Base-by-base conservation (phyloP, 192 early-diverging fungal species). In the Rhizoclosmatium globosum region DNA sequence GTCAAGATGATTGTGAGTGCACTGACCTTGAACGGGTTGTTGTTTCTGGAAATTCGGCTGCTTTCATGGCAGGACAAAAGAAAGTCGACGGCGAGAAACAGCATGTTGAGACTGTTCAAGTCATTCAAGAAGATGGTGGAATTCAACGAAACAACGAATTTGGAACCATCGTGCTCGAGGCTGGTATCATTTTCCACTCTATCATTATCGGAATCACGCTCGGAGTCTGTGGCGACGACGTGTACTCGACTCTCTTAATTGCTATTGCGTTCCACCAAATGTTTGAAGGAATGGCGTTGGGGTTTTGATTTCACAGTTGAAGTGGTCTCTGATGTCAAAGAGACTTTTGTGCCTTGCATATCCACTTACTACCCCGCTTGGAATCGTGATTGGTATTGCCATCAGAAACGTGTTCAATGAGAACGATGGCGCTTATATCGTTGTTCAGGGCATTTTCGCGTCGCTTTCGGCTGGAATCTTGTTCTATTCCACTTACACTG, bases 321-420 rank as follows among this genome's bases (percentile, higher is more conserved):
- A 65, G 17, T n/a, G 71, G 17, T 64, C 58, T 41, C n/a, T 61
- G 2, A 13, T 46, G 7, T 31, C 59, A 6, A 48, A 60, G 47
- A 6, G 68, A 45, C 59, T 79, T n/a, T 43, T 79, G 67, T 59
- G 68, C 42, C 56, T 86, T 4, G 70, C 91, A 39, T 94, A 92
- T 80, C 88, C 91, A 0, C 17, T 89, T 21, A 95, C 91, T 19
- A 96, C 95, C 19, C 95, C 95, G 2, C 4, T 97, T 53, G 95
- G 95, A n/a, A 86, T 92, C 68, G 88, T 84, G 1, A 88, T 95
- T 64, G 95, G 95, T 31, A 92, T 96, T 69, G 91, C 84, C 47
- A 87, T 95, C 77, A 84, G 95, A 89, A 19, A 96, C 95, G 9
- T 94, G 95, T 4, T 4, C 96, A 47, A 95, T 94, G n/a, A 86